Evolutionary conservation across 495 filamentous ascomycete species (phyloP), one percentile per base, ranked within the genome.

Genomic region (Choiromyces venosus): DNA sequence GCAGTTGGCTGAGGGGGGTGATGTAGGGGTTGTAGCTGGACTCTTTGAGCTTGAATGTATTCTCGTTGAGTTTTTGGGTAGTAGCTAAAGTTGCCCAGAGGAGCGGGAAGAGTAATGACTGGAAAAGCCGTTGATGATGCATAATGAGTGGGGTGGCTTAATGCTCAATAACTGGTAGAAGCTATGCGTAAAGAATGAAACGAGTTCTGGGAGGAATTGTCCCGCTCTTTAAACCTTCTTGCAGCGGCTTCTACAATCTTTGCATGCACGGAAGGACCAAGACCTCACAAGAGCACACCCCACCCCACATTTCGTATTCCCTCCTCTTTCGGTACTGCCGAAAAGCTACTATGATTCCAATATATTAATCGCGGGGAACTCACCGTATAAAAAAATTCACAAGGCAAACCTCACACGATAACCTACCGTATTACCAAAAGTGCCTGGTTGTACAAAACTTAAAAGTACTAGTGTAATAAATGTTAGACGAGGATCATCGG

Each of bases 1-100:
- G 72, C 10, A 76, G 67, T 19, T 73, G 70, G 67, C 74, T 46
- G 65, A 81, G 79, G 14, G 68, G 33, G 36, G 76, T 67, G 18
- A 81, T 71, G 10, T 78, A 39, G 69, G 74, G 19, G 39, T 81
- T 81, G 70, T 81, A 74, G 0, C 66, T 65, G 39, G 76, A 72
- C 42, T 78, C 76, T 25, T 65, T 73, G 39, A 78, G 76, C 3
- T 37, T 37, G 66, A 67, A 67, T 10, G 36, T 18, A 14, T 25
- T 14, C 36, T 29, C 66, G 18, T 39, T 16, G 33, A 67, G 66
- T 39, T 39, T 21, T 67, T 37, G 33, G 33, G 36, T 33, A 1
- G 33, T 37, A 6, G n/a, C n/a, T n/a, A n/a, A n/a, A n/a, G 33
- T 67, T 14, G 21, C n/a, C 16, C 46, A 56, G 46, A 16, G 16